Evolutionary conservation across 179 eudicot genomes (phyloP).

Genomic region (Heliamphora pulchella): DNA sequence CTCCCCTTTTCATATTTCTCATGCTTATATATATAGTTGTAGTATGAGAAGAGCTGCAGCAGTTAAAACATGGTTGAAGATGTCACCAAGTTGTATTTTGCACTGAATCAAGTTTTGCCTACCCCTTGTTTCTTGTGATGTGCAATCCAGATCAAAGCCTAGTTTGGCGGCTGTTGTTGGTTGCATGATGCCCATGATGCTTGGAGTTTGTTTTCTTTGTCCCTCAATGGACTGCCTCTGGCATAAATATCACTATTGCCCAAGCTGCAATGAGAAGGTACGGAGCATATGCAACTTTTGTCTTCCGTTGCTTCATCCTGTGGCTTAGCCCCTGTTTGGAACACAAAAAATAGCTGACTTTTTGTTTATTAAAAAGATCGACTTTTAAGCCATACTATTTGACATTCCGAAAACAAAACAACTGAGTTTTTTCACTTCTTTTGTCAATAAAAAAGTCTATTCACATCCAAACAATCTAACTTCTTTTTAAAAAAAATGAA

Average conservation of each 20-base stretch:
- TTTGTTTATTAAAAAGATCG: no score
- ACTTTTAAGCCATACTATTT: no score
- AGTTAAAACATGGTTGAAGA: not conserved
- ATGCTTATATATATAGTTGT: not conserved
- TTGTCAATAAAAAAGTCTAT: no score
- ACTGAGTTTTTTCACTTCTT: no score
- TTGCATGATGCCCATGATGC: slow-evolving; percentile 68
- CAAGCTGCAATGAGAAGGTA: slow-evolving; percentile 70
- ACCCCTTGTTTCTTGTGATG: not conserved
- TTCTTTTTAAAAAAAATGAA: no score
- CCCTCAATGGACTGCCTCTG: slow-evolving; percentile 89
- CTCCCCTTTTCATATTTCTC: not conserved
- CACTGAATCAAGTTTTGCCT: slow-evolving; percentile 1
- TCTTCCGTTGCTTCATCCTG: not conserved
- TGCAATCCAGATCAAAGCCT: slow-evolving; percentile 56
- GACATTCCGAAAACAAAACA: no score
- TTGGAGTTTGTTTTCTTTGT: slow-evolving; percentile 43
- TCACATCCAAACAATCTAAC: no score
- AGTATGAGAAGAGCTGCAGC: not conserved
- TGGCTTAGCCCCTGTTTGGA: not conserved
- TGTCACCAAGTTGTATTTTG: not conserved
- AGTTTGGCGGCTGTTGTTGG: slow-evolving; percentile 75
- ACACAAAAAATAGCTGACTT: no score
- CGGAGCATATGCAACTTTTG: not conserved
- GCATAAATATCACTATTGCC: slow-evolving; percentile 93